These are phyloP conservation scores for Camellia lanceoleosa DNA, from an alignment of 148 eudicot genomes.

Conservation along the genomic window DNA sequence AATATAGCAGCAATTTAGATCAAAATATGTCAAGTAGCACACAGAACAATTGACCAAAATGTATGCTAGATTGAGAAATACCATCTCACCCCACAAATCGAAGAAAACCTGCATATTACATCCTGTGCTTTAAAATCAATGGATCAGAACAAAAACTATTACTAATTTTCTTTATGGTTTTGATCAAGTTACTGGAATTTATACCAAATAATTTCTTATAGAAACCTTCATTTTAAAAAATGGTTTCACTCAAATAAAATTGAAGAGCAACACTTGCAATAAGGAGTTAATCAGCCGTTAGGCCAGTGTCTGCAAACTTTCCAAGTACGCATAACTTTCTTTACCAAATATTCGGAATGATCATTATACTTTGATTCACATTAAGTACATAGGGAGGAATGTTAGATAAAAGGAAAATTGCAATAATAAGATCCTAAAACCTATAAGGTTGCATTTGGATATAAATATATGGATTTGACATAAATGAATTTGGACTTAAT, in stretches of 20 bases:
- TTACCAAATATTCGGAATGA: too few relatives aligned
- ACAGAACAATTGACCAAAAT: neutral
- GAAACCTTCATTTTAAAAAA: neutral
- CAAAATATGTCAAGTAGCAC: neutral
- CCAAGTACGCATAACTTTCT: neutral
- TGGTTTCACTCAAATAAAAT: neutral
- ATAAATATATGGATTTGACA: too few relatives aligned
- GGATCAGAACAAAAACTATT: neutral
- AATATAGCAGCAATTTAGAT: neutral
- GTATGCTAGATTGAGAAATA: neutral
- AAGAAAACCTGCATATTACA: slow-evolving; percentile 23
- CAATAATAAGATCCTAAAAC: neutral
- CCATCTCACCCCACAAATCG: neutral
- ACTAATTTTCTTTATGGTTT: neutral
- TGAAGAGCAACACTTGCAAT: neutral
- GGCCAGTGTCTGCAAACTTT: neutral
- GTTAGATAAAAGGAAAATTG: neutral
- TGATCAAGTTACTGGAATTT: neutral
- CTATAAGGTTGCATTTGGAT: neutral
- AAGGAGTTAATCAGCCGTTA: neutral
- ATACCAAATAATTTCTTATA: neutral
- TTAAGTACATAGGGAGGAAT: neutral
- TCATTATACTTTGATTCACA: too few relatives aligned
- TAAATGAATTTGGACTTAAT: neutral
- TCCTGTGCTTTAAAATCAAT: slow-evolving; percentile 24